A percentile compares a stretch with the other conserved stretches of the same genome.
Evolutionary conservation across 2,329 filamentous ascomycete species (phyloP).

Genomic region (Pyrenophora seminiperda): DNA sequence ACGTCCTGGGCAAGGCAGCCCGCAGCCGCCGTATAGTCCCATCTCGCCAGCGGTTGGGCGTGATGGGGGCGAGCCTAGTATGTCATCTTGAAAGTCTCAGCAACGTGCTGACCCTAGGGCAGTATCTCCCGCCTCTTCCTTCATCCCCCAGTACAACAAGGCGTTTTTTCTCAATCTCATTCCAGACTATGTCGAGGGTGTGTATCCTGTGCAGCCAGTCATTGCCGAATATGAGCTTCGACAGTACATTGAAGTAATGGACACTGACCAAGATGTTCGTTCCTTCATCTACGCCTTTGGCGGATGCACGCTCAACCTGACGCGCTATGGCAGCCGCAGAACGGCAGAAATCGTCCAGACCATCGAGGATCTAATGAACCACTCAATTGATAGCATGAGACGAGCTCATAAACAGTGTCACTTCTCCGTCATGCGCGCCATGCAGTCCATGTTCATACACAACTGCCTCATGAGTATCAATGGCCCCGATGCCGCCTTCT

Average conservation of each 20-base stretch:
- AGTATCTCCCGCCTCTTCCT: slow-evolving; percentile 27
- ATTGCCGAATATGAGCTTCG: slow-evolving; percentile 51
- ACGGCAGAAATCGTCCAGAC: slow-evolving; percentile 40
- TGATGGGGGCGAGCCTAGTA: slow-evolving; percentile 27
- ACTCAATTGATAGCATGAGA: slow-evolving; percentile 46
- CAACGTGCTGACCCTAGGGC: slow-evolving; percentile 9
- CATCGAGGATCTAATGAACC: slow-evolving; percentile 43
- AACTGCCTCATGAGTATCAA: slow-evolving; percentile 58
- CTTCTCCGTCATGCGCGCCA: slow-evolving; percentile 53
- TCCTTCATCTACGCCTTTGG: slow-evolving; percentile 55
- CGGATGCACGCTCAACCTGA: slow-evolving; percentile 54
- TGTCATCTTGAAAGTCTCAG: slow-evolving; percentile 7
- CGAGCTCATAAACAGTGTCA: slow-evolving; percentile 49
- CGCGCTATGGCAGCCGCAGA: slow-evolving; percentile 40
- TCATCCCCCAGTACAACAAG: slow-evolving; percentile 27
- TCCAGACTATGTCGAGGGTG: slow-evolving; percentile 51
- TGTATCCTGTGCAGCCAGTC: slow-evolving; percentile 57
- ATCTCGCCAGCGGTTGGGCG: slow-evolving; percentile 22
- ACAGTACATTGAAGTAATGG: slow-evolving; percentile 46
- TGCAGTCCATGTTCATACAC: slow-evolving; percentile 60
- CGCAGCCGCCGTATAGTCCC: slow-evolving; percentile 17
- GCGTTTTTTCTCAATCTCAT: slow-evolving; percentile 52
- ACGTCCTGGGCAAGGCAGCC: slow-evolving; percentile 16
- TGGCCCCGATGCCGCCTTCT: slow-evolving; percentile 56
- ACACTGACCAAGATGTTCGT: slow-evolving; percentile 45